These are phyloP conservation scores for Myxozyma sirexii DNA, from an alignment of 805 yeast species.

Conservation along the genomic window DNA sequence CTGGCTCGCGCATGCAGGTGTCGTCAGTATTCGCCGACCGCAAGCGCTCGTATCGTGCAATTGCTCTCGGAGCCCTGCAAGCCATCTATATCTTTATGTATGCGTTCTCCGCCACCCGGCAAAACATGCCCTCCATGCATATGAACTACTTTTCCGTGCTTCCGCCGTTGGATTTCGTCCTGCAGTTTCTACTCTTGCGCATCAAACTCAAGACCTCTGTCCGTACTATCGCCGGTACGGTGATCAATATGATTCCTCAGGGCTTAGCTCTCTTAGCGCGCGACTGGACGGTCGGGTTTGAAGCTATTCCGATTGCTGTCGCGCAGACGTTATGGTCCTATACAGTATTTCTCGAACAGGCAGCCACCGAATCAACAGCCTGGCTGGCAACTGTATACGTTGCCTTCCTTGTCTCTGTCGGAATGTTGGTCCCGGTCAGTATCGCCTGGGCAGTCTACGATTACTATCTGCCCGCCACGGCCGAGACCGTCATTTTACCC, in stretches of 20 bases:
- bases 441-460: constrained; percentile 6
- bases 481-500: background rate
- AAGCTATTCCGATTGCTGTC: constrained; percentile 27
- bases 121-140: constrained; percentile 30
- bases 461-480: background rate
- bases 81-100: constrained; percentile 8
- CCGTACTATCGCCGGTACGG: constrained; percentile 17
- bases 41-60: constrained; percentile 20
- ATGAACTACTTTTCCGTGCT: constrained; percentile 34
- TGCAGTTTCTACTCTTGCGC: constrained; percentile 23
- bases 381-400: constrained; percentile 34
- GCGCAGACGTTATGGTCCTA: constrained; percentile 27
- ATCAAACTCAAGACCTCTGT: constrained; percentile 12
- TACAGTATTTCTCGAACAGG: constrained; percentile 26
- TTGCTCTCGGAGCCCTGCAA: constrained; percentile 23
- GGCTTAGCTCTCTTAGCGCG: constrained; percentile 20
- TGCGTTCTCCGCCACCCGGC: constrained; percentile 19
- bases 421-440: constrained; percentile 7
- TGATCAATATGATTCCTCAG: constrained; percentile 28
- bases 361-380: constrained; percentile 27
- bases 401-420: constrained; percentile 21
- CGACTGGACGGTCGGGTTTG: constrained; percentile 26
- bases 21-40: constrained; percentile 25
- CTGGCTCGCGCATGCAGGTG: constrained; percentile 18
- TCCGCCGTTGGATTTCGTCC: constrained; percentile 28